Percentiles rank a stretch among this genome's conserved stretches.
These are phyloP conservation scores for Takakia lepidozioides DNA, from an alignment of 225 moss, liverwort and hornwort genomes.

Conservation along the genomic window DNA sequence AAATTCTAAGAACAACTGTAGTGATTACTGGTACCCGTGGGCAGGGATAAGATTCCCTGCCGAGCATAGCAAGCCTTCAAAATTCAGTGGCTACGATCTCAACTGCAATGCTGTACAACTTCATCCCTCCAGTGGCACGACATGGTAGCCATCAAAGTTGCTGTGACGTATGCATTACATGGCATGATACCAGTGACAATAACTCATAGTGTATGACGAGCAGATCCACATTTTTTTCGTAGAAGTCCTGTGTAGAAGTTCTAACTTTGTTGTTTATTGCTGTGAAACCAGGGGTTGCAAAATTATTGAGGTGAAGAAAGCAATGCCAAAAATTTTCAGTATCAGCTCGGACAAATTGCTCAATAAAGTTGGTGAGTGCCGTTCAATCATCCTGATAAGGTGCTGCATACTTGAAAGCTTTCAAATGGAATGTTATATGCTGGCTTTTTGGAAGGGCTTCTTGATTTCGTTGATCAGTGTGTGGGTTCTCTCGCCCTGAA, in stretches of 20 bases:
- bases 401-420: neutral
- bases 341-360: neutral
- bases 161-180: too few species aligned
- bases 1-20: too few species aligned
- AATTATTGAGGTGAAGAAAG: neutral
- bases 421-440: neutral
- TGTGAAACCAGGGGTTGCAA: neutral
- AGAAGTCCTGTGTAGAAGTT: neutral
- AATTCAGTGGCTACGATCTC: too few species aligned
- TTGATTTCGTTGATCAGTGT: neutral
- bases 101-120: too few species aligned
- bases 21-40: too few species aligned
- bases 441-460: neutral
- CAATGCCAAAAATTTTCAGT: neutral
- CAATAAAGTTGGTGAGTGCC: neutral
- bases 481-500: neutral
- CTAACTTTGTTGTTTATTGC: neutral
- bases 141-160: too few species aligned
- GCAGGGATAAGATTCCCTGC: too few species aligned
- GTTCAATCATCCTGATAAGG: neutral
- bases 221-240: neutral
- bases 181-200: too few species aligned
- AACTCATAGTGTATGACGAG: neutral
- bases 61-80: too few species aligned
- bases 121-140: too few species aligned